Base-by-base conservation (phyloP, 1,284 basidiomycete genomes). In the Boletus semigastroideus region DNA sequence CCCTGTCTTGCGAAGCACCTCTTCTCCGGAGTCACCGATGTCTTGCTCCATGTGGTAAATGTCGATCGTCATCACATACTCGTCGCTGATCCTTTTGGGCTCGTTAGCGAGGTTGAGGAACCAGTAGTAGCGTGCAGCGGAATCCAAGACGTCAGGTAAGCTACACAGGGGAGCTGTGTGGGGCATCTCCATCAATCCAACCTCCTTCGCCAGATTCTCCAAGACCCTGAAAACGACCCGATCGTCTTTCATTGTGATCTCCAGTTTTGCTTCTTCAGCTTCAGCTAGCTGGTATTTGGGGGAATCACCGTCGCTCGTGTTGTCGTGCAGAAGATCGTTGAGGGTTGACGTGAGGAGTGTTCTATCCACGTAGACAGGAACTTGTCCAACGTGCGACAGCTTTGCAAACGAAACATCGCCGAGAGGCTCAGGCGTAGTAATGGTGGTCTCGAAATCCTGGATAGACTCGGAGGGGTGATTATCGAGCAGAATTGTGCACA, bases 51-150 rank as follows among this genome's bases (percentile, higher is more conserved):
- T 25, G 27, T 2, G 46, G 8, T 42, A 50, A 13, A 49, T 25
- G 19, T 51, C 34, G 39, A 51, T 10, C 9, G 25, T 10, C 16
- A 49, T 34, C 6, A 42, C 19, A 8, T 11, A 7, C 12, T 40
- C n/a, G 31, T 2, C 4, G 10, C 10, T 16, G 25, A 1, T 22
- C 14, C 1, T 10, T 10, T 31, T n/a, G 13, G 2, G n/a, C n/a
- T 36, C 33, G 27, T 31, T 42, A 5, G 27, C 27, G 12, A 51
- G 40, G 42, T 17, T 39, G 4, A 51, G 46, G 7, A 49, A 42
- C 50, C 46, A 50, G 20, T 31, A 49, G 13, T 51, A 51, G 13
- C 13, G 46, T 13, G 50, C 40, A 8, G 46, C 50, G 19, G 31
- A 37, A 6, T 3, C n/a, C 16, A 51, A 3, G n/a, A 51, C 12